Evolutionary conservation across 2,329 filamentous ascomycete species (phyloP), one percentile per base, ranked within the genome.

Genomic region (Chlorencoelia australis): DNA sequence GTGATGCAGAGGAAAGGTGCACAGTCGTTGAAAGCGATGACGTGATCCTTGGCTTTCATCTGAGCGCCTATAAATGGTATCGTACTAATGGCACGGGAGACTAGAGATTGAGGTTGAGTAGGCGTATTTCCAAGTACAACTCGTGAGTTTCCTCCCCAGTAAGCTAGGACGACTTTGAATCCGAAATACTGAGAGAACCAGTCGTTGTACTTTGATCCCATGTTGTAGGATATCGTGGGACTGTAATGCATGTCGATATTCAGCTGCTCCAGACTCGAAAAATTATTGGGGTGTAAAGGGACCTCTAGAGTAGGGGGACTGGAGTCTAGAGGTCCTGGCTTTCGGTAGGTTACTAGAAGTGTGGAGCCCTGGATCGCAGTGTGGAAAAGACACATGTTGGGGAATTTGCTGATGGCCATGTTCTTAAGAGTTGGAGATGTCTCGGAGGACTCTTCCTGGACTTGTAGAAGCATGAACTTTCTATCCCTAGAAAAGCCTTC

Each of bases 1-100:
- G 78, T 83, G 4, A 79, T 69, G 16, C 94, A 59, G 10, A 94
- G 69, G 55, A 82, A 82, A 1, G 84, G 80, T 1, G 83, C 82
- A 44, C 73, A 73, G 58, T 91, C 84, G 25, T 76, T 73, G 59
- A 89, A 91, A 2, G 72, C 74, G 28, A 89, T 67, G 52, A 64
- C 70, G 22, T 67, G 62, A 9, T 67, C 58, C 4, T 40, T 42
- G 21, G 37, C 14, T 25, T 21, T 27, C 3, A 54, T 4, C 14
- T 46, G 29, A 16, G 32, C 39, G 14, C 48, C 42, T 30, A 43
- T 18, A 10, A 52, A 5, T n/a, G 47, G 47, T 6, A 53, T 15
- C 1, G 41, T 34, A 30, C 38, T 35, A 15, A 54, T 30, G 3
- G 43, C 26, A 29, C 44, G 45, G 1, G 20, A 26, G 3, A 50